Base-by-base conservation (phyloP, 345 rosid genomes). In the Gossypium arboreum region DNA sequence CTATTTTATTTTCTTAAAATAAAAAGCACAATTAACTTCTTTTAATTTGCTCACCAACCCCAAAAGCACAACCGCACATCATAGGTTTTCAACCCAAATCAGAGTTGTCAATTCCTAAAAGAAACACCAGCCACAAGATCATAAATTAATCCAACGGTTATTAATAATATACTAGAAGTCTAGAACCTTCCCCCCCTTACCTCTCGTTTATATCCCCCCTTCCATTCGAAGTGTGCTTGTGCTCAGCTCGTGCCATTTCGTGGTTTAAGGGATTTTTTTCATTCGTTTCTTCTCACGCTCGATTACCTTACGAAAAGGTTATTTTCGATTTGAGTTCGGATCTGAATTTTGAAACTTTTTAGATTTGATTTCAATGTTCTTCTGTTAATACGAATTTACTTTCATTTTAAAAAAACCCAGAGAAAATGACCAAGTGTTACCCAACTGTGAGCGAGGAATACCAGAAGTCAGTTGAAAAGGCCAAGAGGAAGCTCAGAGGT, bases 381-480 rank as follows among this genome's bases (percentile, higher is more conserved):
- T n/a, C 22, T 22, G 43, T 22, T 57, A 59, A 20, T 18, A 7
- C 74, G 76, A 17, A 60, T 20, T 52, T 73, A 44, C 16, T 11
- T 67, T 1, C 73, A 54, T 61, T 61, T 64, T 16, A 17, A 73
- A 44, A 18, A 56, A 56, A 56, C 7, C 58, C 73, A 69, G 77
- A 77, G 34, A 84, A 80, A 71, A 95, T 92, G 98, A 79, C 86
- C 78, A 95, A 95, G 94, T 65, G 66, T 75, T 93, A 95, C 78
- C 99, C 99, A 2, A 74, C 87, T 16, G 98, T 91, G 61, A 90
- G 93, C 77, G 92, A 82, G 56, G 98, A 91, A 17, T 95, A 95
- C 88, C 47, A 67, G 71, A 91, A 90, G 88, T 92, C 90, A 15
- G 68, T 95, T 9, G 94, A 90, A 75, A 95, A 93, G 81, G 85